phyloP scores from a whole-genome alignment of 768 basidiomycete species.

The Cystofilobasidium ferigula region DNA sequence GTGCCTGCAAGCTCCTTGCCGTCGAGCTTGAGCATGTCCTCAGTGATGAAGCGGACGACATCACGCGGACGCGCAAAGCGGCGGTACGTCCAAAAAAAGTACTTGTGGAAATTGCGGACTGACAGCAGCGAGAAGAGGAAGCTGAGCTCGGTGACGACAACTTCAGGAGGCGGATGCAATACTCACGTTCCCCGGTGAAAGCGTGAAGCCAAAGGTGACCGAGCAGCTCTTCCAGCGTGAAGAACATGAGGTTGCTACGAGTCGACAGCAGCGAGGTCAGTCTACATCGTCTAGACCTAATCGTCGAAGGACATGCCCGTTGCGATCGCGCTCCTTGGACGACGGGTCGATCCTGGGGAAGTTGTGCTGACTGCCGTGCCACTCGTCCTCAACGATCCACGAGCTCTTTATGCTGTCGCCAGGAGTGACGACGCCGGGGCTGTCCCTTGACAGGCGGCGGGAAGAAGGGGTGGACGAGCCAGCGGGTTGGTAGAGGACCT shows the following conservation, averaged over 20 bases:
- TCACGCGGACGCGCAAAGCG: constrained; percentile 69
- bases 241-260: constrained; percentile 3
- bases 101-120: constrained; percentile 67
- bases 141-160: background rate
- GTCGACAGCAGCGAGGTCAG: background rate
- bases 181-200: background rate
- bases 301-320: background rate
- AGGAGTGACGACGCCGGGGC: background rate
- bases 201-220: constrained; percentile 1
- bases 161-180: background rate
- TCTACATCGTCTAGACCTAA: too few species aligned
- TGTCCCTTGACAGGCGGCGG: background rate
- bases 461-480: background rate
- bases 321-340: background rate
- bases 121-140: constrained; percentile 21
- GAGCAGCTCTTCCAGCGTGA: background rate
- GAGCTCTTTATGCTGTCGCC: background rate
- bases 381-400: background rate
- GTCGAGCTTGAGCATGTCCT: constrained; percentile 57
- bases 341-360: background rate
- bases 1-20: constrained; percentile 76
- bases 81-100: constrained; percentile 74
- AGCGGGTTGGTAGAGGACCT: background rate
- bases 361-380: background rate
- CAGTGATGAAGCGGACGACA: constrained; percentile 75